Base-by-base conservation (phyloP, 306 rosid species). In the Glycine latifolia region DNA sequence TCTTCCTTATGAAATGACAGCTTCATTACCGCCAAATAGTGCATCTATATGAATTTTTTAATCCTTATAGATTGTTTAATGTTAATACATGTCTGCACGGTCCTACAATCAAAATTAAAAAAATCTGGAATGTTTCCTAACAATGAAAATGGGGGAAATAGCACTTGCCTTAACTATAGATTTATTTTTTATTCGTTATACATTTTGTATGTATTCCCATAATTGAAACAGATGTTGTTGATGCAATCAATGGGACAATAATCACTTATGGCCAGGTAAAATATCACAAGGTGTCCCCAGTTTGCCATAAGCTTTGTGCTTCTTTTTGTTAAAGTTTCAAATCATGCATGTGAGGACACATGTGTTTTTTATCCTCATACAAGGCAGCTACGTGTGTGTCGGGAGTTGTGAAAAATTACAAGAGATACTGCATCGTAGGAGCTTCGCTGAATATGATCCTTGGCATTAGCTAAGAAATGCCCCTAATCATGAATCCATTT, bases 201-300 rank as follows among this genome's bases (percentile, higher is more conserved):
- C 16, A 60, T 72, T 76, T 47, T 71, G 44, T 74, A 11, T 75
- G 75, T 60, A 77, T 73, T 80, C 53, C 76, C 75, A 58, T 61
- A 31, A 16, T 49, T 80, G 85, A 81, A 70, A 56, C 90, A 90
- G 98, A 92, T 88, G 95, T 91, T 53, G 79, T 81, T 70, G 88
- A 86, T 82, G 95, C 85, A 76, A 79, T 87, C 50, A 90, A 94
- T 61, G 98, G 97, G 84, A 90, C 98, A 20, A 78, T 94, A 20
- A 88, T 94, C 84, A 89, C 95, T 71, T 94, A 90, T 76, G 98
- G 98, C 75, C 98, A 92, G 94, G 98, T 94, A 82, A 74, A 82
- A 75, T 71, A 10, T 60, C 46, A 74, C 20, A 41, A 35, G 4
- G 3, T 67, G 35, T 58, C 74, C 5, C 41, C 71, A 26, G 56